Evolutionary conservation across 768 basidiomycete species (phyloP), one percentile per base, ranked within the genome.

Genomic region (Butyriboletus loyo): DNA sequence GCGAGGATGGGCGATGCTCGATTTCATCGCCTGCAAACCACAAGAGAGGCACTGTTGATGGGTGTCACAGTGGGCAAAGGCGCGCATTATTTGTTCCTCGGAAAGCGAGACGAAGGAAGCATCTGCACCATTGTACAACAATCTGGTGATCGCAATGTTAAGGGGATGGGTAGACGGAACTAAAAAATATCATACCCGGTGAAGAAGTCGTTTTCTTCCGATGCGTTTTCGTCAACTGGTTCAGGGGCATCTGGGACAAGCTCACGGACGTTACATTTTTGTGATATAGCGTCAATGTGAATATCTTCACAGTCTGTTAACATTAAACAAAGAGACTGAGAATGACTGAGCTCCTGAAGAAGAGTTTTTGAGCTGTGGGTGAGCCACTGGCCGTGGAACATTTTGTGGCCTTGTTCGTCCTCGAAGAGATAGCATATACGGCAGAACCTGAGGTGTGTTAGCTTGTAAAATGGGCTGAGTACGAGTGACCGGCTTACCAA

Each of bases 371-470:
- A 74, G 13, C 77, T 80, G 69, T 87, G 88, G 8, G 73, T 69
- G 51, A 82, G 75, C 88, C 88, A 90, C 50, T 86, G 84, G 1
- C 78, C 86, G 65, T 90, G 88, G 49, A 86, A 83, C 69, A 73
- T 77, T 61, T 82, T 84, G 48, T 58, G 58, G 10, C 58, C 67
- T 8, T 62, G 49, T 22, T 44, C 31, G 6, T 72, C 65, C 47
- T 84, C 78, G 54, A 78, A 85, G 51, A 90, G 79, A 57, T 84
- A 86, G 4, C 73, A 75, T 37, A 89, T 85, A n/a, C 73, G 76
- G 44, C 81, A 80, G 60, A 90, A 90, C 88, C 88, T 90, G 24
- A 22, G n/a, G 2, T 22, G 27, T 15, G 39, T 7, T 48, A 51
- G 27, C 35, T 24, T 21, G 21, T 3, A 43, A 49, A 13, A 41